These are phyloP conservation scores for Vinca minor DNA, from an alignment of 257 asterid genomes.

Conservation along the genomic window DNA sequence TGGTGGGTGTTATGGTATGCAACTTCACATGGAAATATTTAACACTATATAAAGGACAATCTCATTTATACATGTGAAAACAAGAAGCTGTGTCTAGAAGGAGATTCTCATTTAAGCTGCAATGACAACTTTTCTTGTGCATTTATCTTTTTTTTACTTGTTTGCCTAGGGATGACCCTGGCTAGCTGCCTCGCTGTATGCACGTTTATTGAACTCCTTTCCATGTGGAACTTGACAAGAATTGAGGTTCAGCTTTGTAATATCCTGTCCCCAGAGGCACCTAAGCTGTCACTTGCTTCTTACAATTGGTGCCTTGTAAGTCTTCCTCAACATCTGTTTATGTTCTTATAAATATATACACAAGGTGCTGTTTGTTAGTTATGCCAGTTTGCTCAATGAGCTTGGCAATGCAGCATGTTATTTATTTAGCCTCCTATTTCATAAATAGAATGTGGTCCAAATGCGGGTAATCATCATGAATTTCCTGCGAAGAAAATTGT, in stretches of 20 bases:
- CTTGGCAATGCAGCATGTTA: not conserved
- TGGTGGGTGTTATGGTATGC: not conserved
- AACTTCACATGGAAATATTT: not conserved
- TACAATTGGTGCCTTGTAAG: conserved; percentile 98
- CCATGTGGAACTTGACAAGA: conserved; percentile 99
- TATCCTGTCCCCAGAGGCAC: conserved; percentile 90
- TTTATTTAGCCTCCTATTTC: not conserved
- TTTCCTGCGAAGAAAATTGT: not conserved
- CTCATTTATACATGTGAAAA: not conserved
- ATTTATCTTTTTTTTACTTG: conserved; percentile 3
- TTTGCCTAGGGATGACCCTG: conserved; percentile 54
- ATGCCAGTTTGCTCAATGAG: not conserved
- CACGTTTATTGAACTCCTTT: conserved; percentile 68
- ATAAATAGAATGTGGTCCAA: no score
- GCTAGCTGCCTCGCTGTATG: conserved; percentile 52
- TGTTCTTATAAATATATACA: not conserved
- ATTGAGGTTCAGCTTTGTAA: conserved; percentile 92
- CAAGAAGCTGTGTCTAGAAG: not conserved
- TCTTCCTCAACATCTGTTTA: conserved; percentile 15
- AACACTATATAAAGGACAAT: not conserved
- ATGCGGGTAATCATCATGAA: not conserved
- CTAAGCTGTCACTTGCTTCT: conserved; percentile 73
- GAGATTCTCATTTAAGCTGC: conserved; percentile 4
- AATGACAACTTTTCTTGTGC: conserved; percentile 1
- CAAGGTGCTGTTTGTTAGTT: not conserved